Conservation (phyloP, 1,284 basidiomycete species). For the Rhodofomes roseus region DNA sequence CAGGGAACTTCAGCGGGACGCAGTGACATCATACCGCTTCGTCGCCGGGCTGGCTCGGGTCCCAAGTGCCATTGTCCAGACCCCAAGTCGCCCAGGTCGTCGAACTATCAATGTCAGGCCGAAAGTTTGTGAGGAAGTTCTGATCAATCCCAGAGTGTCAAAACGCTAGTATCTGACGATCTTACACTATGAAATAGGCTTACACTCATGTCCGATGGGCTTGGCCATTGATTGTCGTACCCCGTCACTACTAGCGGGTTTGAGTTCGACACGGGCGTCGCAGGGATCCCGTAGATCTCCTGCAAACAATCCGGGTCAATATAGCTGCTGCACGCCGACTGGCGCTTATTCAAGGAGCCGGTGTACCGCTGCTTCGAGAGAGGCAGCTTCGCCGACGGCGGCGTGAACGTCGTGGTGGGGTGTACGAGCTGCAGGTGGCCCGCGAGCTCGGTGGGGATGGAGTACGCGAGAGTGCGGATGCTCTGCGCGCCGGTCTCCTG, state of each 20-base stretch:
- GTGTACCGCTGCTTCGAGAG: slow-evolving; percentile 25
- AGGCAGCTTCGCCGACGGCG: not conserved
- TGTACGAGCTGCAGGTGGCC: slow-evolving; percentile 39
- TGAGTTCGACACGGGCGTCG: slow-evolving; percentile 38
- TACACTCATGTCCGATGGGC: slow-evolving; percentile 44
- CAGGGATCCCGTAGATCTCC: slow-evolving; percentile 47
- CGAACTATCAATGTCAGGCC: slow-evolving; percentile 44
- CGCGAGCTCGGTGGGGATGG: slow-evolving; percentile 34
- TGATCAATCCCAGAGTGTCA: slow-evolving; percentile 14
- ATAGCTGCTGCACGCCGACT: slow-evolving; percentile 1
- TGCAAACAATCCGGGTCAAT: slow-evolving; percentile 56
- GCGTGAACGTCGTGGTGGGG: slow-evolving; percentile 33
- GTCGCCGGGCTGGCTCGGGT: slow-evolving; percentile 27
- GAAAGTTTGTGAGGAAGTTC: slow-evolving; percentile 47
- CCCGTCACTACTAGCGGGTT: slow-evolving; percentile 56
- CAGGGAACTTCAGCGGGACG: not conserved
- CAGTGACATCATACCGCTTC: slow-evolving; percentile 15
- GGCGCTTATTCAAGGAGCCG: slow-evolving; percentile 38
- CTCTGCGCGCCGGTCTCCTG: slow-evolving; percentile 27
- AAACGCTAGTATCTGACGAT: slow-evolving; percentile 18
- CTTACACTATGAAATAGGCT: not conserved
- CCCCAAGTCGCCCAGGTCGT: slow-evolving; percentile 51
- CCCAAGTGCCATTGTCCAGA: slow-evolving; percentile 52
- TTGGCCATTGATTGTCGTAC: slow-evolving; percentile 53
- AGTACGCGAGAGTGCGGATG: slow-evolving; percentile 39